phyloP scores from a whole-genome alignment of 1,284 basidiomycete species.

The Wolfiporia cocos region DNA sequence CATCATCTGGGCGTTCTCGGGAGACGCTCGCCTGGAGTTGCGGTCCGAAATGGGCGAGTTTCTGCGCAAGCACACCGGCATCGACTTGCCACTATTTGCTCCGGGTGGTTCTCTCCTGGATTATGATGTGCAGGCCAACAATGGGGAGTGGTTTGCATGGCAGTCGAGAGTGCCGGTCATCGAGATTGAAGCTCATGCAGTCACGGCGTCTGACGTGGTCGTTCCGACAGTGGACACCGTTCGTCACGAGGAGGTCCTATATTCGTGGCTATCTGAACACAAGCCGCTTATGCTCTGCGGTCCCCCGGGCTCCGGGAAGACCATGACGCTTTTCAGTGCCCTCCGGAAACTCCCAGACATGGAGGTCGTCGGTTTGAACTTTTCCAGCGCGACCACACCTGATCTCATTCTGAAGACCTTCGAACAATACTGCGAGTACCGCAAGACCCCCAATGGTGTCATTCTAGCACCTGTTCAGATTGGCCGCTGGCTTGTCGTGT shows the following conservation, averaged over 20 bases:
- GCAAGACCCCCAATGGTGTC: slow-evolving; percentile 96
- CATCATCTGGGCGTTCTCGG: slow-evolving; percentile 97
- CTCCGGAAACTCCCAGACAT: slow-evolving; percentile 96
- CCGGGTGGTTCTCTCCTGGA: slow-evolving; percentile 89
- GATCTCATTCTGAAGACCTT: slow-evolving; percentile 99
- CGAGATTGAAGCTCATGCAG: slow-evolving; percentile 95
- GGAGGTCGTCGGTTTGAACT: slow-evolving; percentile 98
- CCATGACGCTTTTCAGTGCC: slow-evolving; percentile 99
- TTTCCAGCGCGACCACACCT: slow-evolving; percentile 98
- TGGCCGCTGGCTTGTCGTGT: slow-evolving; percentile 97
- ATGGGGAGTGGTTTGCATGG: slow-evolving; percentile 91
- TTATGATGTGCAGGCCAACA: slow-evolving; percentile 87
- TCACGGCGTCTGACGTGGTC: slow-evolving; percentile 94
- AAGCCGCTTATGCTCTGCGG: slow-evolving; percentile 98
- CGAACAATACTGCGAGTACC: slow-evolving; percentile 99
- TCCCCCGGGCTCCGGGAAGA: slow-evolving; percentile 98
- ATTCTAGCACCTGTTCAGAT: slow-evolving; percentile 92
- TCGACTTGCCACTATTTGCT: slow-evolving; percentile 78
- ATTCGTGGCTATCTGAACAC: slow-evolving; percentile 98
- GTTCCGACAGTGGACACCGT: slow-evolving; percentile 99
- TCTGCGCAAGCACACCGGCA: slow-evolving; percentile 78
- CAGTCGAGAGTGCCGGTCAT: slow-evolving; percentile 88
- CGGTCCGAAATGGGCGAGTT: slow-evolving; percentile 91
- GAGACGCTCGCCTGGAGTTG: slow-evolving; percentile 88
- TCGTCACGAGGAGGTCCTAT: slow-evolving; percentile 96